phyloP scores from a whole-genome alignment of 2,329 filamentous ascomycete genomes.

The Paecilomyces sp. region DNA sequence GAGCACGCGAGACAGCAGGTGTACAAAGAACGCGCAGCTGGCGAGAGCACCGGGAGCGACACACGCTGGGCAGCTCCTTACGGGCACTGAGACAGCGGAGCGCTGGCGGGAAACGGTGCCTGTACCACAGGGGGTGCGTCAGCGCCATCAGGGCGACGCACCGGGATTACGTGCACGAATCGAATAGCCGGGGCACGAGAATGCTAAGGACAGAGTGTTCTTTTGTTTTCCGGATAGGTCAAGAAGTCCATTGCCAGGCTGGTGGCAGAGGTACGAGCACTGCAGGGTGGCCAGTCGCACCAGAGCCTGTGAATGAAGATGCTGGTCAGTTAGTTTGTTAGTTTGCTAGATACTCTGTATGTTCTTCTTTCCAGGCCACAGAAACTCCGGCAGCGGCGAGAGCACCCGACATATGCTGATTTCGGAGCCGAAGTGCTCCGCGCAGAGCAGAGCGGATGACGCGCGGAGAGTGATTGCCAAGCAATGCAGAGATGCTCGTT shows the following conservation, averaged over 20 bases:
- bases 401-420: not conserved
- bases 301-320: not conserved
- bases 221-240: not conserved
- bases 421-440: not conserved
- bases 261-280: not conserved
- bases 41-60: constrained; percentile 8
- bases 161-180: constrained; percentile 9
- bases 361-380: not conserved
- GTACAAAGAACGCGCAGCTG: constrained; percentile 17
- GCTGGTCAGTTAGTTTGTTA: not conserved
- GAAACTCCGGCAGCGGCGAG: not conserved
- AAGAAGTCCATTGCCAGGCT: not conserved
- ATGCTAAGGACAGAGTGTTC: constrained; percentile 15
- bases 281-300: not conserved
- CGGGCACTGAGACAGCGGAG: constrained; percentile 10
- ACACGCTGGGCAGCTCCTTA: constrained; percentile 2
- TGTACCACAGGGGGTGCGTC: constrained; percentile 33
- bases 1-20: constrained; percentile 6
- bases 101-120: constrained; percentile 18
- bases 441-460: not conserved
- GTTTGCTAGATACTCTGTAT: not conserved
- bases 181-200: not conserved
- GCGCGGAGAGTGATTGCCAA: not conserved
- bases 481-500: not conserved
- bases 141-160: constrained; percentile 23